These are phyloP conservation scores for Rhodotorula graminis DNA, from an alignment of 768 basidiomycete genomes.

Conservation along the genomic window DNA sequence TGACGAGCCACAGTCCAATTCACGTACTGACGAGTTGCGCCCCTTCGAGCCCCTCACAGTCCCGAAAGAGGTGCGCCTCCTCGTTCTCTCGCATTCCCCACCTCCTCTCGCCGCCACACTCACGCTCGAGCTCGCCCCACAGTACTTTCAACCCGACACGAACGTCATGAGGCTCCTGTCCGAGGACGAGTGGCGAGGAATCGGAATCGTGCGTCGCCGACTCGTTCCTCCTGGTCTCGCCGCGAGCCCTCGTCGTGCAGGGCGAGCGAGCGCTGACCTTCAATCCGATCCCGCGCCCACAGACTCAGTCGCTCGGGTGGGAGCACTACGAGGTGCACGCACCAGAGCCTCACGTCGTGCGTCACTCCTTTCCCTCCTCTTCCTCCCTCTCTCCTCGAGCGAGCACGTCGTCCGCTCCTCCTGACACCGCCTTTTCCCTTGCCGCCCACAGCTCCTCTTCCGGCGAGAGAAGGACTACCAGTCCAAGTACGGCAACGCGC, in stretches of 20 bases:
- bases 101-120: background rate
- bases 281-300: background rate
- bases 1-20: too few relatives aligned
- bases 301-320: slow-evolving; percentile 89
- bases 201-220: slow-evolving; percentile 60
- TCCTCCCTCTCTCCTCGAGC: background rate
- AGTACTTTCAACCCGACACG: slow-evolving; percentile 54
- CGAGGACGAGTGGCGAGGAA: slow-evolving; percentile 89
- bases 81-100: background rate
- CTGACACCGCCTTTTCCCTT: background rate
- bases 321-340: slow-evolving; percentile 94
- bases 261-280: background rate
- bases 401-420: too few relatives aligned
- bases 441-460: slow-evolving; percentile 23
- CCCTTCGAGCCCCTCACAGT: slow-evolving; percentile 45
- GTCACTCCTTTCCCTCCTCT: background rate
- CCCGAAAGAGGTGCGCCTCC: slow-evolving; percentile 55
- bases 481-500: slow-evolving; percentile 26
- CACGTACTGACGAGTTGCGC: background rate
- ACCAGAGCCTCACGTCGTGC: slow-evolving; percentile 29
- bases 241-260: too few relatives aligned
- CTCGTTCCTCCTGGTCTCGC: background rate
- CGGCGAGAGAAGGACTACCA: slow-evolving; percentile 35
- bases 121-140: slow-evolving; percentile 54
- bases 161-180: slow-evolving; percentile 74